Evolutionary conservation across 1,284 basidiomycete species (phyloP).

Genomic region (Ceratobasidium theobromae): DNA sequence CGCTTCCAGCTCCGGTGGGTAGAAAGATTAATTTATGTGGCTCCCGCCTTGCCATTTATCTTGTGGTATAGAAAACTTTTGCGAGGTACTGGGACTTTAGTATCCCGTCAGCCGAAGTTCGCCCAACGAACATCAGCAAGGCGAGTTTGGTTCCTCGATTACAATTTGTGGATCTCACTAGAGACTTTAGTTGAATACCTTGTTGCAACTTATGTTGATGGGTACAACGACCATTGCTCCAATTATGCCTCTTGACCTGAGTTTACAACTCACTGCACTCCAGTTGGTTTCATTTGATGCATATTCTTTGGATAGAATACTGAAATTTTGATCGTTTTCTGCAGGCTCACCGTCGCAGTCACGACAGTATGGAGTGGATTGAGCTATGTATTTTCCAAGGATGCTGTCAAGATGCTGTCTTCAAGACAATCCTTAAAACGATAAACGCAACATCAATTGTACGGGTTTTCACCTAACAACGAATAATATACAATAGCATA

Average conservation of each 20-base stretch:
- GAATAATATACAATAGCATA: constrained; percentile 27
- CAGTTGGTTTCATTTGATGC: constrained; percentile 66
- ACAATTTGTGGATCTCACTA: background rate
- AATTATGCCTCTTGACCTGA: constrained; percentile 65
- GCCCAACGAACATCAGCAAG: constrained; percentile 88
- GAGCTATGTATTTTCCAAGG: constrained; percentile 78
- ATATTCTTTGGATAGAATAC: no score
- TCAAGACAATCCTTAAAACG: constrained; percentile 16
- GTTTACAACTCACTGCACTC: constrained; percentile 56
- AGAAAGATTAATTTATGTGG: no score
- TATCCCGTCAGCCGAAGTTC: constrained; percentile 91
- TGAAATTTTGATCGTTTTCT: background rate
- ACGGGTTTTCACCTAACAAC: constrained; percentile 19
- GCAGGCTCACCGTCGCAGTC: constrained; percentile 78
- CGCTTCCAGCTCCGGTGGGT: constrained; percentile 81
- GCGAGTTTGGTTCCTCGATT: constrained; percentile 45
- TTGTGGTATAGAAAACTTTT: constrained; percentile 74
- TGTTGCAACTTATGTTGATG: constrained; percentile 88
- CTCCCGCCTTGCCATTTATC: background rate
- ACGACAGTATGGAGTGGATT: constrained; percentile 93
- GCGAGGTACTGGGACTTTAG: constrained; percentile 92
- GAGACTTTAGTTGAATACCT: constrained; percentile 77
- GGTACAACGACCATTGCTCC: constrained; percentile 85
- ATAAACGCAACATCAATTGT: background rate
- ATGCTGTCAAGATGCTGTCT: constrained; percentile 60